Conservation (phyloP, 768 basidiomycete genomes). For the Suillus lakei region DNA sequence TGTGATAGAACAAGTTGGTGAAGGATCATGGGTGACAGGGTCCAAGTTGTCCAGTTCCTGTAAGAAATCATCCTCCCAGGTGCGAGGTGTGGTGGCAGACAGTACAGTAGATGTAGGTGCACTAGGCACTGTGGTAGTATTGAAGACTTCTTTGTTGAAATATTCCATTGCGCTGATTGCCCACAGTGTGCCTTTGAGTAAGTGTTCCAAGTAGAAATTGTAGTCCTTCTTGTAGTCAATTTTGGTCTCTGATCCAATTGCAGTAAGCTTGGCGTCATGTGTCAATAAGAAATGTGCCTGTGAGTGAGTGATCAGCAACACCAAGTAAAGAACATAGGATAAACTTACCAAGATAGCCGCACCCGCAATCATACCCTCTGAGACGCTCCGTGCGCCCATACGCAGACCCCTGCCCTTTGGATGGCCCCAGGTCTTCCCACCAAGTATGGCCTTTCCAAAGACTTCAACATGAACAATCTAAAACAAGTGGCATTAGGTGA, state of each 20-base stretch:
- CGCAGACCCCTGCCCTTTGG: neutral
- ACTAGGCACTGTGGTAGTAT: neutral
- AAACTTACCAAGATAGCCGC: slow-evolving; percentile 3
- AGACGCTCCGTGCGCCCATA: neutral
- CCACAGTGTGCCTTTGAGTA: neutral
- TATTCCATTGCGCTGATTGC: neutral
- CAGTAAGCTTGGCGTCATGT: neutral
- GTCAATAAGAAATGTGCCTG: slow-evolving; percentile 6
- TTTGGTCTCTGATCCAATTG: neutral
- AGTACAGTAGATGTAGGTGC: neutral
- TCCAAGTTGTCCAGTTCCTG: neutral
- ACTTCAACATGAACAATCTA: slow-evolving; percentile 4
- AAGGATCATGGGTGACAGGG: too few species aligned
- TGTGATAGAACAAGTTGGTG: too few species aligned
- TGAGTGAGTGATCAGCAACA: neutral
- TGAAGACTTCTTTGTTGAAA: neutral
- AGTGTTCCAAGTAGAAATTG: slow-evolving; percentile 2
- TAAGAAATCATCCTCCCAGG: slow-evolving; percentile 8
- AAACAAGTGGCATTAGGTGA: neutral
- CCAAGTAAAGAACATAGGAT: neutral
- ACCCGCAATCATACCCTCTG: neutral
- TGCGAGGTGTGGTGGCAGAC: neutral
- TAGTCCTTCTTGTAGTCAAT: slow-evolving; percentile 1
- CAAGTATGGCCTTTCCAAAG: slow-evolving; percentile 9
- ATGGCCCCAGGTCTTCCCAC: slow-evolving; percentile 2